Base-by-base conservation (phyloP, 768 basidiomycete genomes). In the Trametes cingulata region DNA sequence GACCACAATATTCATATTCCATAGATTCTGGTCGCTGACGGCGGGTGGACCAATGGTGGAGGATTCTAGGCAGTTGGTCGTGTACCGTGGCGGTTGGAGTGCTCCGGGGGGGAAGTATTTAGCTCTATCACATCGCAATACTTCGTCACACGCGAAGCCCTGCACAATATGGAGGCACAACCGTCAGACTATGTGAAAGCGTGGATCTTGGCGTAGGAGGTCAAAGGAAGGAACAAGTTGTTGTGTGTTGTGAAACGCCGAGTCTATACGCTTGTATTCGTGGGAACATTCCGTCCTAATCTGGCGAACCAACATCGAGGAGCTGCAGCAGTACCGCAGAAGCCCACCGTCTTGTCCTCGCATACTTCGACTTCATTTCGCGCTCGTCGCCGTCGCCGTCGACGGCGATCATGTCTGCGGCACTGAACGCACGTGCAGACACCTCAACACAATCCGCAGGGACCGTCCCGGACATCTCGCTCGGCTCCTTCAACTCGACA, bases 381-480 rank as follows among this genome's bases (percentile, higher is more conserved):
- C 25, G 81, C 25, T 77, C 85, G 1, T 68, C 84, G 35, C 48
- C 47, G 39, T 48, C 39, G 35, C 15, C 10, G 3, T 4, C 47
- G 56, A 39, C 56, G 56, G 47, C 47, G 47, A 49, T 9, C 1
- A 81, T 81, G 79, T 81, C 81, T 48, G 72, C 75, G 12, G 76
- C 80, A 15, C 73, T 79, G 55, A 75, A 76, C 52, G 52, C 67
- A 22, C 71, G 72, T 1, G 71, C 72, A 47, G 81, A 82, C 64
- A 71, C 75, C 13, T 81, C 80, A 2, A 67, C 71, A 2, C 76
- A 78, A 56, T 82, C 82, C 0, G 66, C 69, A 17, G 74, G 75
- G 45, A 81, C 75, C 1, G 75, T 82, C 39, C 82, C 81, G n/a
- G 87, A 87, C 65, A 72, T 88, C 35, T 86, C 86, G 8, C 75